phyloP scores from a whole-genome alignment of 202 grass and related monocot species.

The Carex sylvatica region DNA sequence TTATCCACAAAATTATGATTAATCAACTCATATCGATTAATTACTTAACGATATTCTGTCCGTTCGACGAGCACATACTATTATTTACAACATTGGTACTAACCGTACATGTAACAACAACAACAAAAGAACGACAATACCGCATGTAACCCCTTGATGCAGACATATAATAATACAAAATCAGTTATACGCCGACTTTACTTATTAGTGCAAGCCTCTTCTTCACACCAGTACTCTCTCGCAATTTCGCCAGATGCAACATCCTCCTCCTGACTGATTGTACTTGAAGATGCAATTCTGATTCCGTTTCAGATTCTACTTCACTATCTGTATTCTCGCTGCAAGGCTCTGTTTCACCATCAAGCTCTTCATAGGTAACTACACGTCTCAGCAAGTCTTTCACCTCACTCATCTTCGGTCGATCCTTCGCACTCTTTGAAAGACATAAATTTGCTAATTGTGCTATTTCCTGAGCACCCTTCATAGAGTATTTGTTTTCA shows the following conservation, averaged over 20 bases:
- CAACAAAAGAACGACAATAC: not conserved
- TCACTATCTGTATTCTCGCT: not conserved
- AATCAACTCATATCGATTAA: too few relatives aligned
- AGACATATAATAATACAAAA: not conserved
- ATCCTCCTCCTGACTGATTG: conserved; percentile 43
- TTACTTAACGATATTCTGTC: too few relatives aligned
- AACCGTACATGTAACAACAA: not conserved
- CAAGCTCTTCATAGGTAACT: conserved; percentile 36
- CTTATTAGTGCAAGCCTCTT: conserved; percentile 40
- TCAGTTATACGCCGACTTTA: not conserved
- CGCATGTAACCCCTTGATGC: not conserved
- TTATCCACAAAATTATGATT: too few relatives aligned
- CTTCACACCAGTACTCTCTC: conserved; percentile 32
- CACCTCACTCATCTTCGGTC: conserved; percentile 49
- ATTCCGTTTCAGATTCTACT: not conserved
- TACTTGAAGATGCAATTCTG: not conserved
- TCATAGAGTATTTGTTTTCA: conserved; percentile 36
- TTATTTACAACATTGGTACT: not conserved
- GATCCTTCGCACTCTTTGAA: conserved; percentile 32
- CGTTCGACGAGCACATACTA: too few relatives aligned
- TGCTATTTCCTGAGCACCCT: conserved; percentile 35
- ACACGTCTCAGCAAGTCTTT: conserved; percentile 33
- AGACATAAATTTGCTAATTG: conserved; percentile 39
- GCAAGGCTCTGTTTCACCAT: conserved; percentile 3
- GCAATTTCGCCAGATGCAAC: conserved; percentile 47